A percentile compares a stretch with the other conserved stretches of the same genome.
Evolutionary conservation across 345 rosid species (phyloP).

Genomic region (Lepidium sativum): DNA sequence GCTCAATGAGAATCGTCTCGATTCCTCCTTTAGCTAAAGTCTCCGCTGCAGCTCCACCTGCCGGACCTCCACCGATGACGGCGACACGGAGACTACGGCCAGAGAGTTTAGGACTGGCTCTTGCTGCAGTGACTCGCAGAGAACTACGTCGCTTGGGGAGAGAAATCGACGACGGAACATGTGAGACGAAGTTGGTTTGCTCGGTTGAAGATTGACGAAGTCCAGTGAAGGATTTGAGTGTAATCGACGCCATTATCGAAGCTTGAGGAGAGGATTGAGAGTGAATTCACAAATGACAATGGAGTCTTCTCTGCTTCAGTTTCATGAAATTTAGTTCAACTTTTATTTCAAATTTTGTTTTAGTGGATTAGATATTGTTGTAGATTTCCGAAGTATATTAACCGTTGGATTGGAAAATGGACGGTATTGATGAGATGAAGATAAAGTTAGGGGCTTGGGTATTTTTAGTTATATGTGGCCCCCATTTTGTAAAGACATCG

Average conservation of each 20-base stretch:
- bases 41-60: constrained; percentile 77
- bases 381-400: constrained; percentile 21
- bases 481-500: constrained; percentile 11
- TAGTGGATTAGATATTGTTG: constrained; percentile 48
- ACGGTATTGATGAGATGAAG: constrained; percentile 50
- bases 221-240: constrained; percentile 70
- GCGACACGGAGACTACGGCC: constrained; percentile 81
- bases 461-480: not conserved
- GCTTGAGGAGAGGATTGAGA: not conserved
- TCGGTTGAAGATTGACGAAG: constrained; percentile 50
- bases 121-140: constrained; percentile 39
- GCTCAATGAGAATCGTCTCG: constrained; percentile 75
- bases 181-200: constrained; percentile 28
- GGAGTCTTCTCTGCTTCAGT: constrained; percentile 3
- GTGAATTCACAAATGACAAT: not conserved
- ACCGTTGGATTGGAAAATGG: constrained; percentile 41
- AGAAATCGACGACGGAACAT: constrained; percentile 6
- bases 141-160: constrained; percentile 16
- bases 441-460: constrained; percentile 31
- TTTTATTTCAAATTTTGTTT: not conserved
- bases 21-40: constrained; percentile 78
- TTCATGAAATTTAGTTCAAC: not conserved
- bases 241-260: constrained; percentile 40
- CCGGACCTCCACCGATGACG: constrained; percentile 91
- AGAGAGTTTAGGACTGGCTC: constrained; percentile 48